Evolutionary conservation across 164 flowering plant genomes (phyloP).

Genomic region (Macadamia tetraphylla): DNA sequence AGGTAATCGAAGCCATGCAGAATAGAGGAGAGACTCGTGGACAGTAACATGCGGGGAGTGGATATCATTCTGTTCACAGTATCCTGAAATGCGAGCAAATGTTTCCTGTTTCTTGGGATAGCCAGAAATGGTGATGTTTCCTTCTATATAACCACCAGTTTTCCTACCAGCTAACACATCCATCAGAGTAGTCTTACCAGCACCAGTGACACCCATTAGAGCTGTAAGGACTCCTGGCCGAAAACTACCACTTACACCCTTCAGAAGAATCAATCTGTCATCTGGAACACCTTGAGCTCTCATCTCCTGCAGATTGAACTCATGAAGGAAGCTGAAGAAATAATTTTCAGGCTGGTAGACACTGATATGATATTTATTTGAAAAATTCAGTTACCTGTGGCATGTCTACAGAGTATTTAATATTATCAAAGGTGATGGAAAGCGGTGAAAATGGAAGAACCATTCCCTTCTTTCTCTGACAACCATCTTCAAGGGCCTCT

Average conservation of each 20-base stretch:
- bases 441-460: constrained; percentile 46
- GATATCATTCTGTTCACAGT: constrained; percentile 51
- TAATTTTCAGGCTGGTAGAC: not conserved
- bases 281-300: constrained; percentile 25
- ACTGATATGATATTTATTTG: not conserved
- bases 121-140: constrained; percentile 41
- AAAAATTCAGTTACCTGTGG: constrained; percentile 27
- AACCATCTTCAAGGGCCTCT: constrained; percentile 7
- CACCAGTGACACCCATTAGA: constrained; percentile 55
- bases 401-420: constrained; percentile 48
- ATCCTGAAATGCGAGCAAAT: constrained; percentile 46
- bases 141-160: constrained; percentile 43
- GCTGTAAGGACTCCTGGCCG: constrained; percentile 56
- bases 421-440: constrained; percentile 33
- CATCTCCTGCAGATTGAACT: constrained; percentile 1
- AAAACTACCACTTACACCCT: constrained; percentile 44
- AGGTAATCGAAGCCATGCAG: constrained; percentile 50
- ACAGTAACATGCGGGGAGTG: constrained; percentile 47
- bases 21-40: constrained; percentile 41
- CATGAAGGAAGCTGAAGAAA: not conserved
- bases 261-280: constrained; percentile 29
- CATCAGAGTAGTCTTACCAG: constrained; percentile 52
- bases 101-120: constrained; percentile 49
- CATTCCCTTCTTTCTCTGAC: constrained; percentile 31
- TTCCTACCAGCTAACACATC: constrained; percentile 55